These are phyloP conservation scores for Mrakia hoshinonis DNA, from an alignment of 768 basidiomycete genomes.

Conservation along the genomic window DNA sequence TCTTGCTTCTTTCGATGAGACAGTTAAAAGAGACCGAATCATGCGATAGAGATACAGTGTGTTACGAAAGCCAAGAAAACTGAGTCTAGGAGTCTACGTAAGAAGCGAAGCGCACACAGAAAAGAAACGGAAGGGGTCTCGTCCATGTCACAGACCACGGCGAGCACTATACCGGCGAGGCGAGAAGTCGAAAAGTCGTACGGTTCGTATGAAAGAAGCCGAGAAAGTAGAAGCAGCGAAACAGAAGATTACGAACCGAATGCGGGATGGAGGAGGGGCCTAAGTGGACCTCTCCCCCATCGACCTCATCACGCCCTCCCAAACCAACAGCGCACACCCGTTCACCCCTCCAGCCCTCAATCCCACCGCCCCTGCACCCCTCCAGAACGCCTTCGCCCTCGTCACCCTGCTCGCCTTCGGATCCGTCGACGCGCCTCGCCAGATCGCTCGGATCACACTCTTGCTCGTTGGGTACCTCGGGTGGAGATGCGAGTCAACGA, in stretches of 20 bases:
- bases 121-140: neutral
- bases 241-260: neutral
- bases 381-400: neutral
- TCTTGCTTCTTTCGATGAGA: too few species aligned
- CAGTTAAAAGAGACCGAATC: too few species aligned
- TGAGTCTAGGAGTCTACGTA: too few species aligned
- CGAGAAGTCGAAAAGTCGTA: neutral
- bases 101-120: neutral
- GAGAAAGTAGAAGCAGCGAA: neutral
- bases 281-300: neutral
- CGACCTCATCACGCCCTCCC: neutral
- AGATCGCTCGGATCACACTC: slow-evolving; percentile 1
- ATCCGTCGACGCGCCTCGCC: neutral
- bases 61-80: neutral
- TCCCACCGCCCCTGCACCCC: neutral
- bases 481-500: neutral
- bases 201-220: slow-evolving; percentile 1
- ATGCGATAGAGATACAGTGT: neutral
- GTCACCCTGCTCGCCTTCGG: neutral
- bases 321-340: neutral
- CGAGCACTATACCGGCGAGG: neutral
- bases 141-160: neutral
- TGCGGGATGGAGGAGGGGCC: neutral
- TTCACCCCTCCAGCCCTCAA: neutral
- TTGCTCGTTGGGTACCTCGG: neutral